Evolutionary conservation across 2,329 filamentous ascomycete genomes (phyloP).

Genomic region (Neonectria magnoliae): DNA sequence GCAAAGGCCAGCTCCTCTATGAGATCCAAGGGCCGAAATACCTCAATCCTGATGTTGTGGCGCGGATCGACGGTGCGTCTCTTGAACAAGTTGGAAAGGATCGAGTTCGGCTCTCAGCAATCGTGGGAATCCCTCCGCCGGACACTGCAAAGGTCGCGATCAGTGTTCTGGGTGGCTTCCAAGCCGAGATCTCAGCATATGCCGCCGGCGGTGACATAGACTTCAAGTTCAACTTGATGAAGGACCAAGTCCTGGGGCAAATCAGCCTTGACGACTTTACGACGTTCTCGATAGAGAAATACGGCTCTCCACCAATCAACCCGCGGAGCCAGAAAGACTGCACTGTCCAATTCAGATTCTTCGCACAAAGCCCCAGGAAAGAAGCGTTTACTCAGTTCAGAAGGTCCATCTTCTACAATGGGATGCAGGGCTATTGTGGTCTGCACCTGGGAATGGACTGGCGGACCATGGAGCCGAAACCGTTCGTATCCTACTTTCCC

Average conservation of each 20-base stretch:
- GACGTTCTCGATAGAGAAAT: conserved; percentile 44
- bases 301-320: conserved; percentile 37
- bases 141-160: conserved; percentile 53
- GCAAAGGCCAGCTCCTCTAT: conserved; percentile 52
- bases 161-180: conserved; percentile 50
- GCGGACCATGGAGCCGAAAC: conserved; percentile 48
- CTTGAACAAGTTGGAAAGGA: conserved; percentile 46
- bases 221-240: conserved; percentile 43
- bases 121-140: conserved; percentile 51
- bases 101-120: conserved; percentile 47
- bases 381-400: conserved; percentile 36
- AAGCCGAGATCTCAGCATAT: conserved; percentile 46
- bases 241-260: conserved; percentile 38
- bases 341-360: conserved; percentile 55
- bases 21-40: conserved; percentile 55
- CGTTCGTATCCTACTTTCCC: conserved; percentile 48
- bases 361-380: conserved; percentile 46
- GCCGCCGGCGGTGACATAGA: conserved; percentile 37
- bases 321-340: conserved; percentile 48
- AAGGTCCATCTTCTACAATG: conserved; percentile 42
- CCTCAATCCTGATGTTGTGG: conserved; percentile 54
- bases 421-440: conserved; percentile 47
- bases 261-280: conserved; percentile 39
- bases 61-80: conserved; percentile 46
- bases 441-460: conserved; percentile 49